A percentile compares a stretch with the other conserved stretches of the same genome.
Conservation (phyloP, 2,329 filamentous ascomycete genomes). For the Mariannaea sp. region DNA sequence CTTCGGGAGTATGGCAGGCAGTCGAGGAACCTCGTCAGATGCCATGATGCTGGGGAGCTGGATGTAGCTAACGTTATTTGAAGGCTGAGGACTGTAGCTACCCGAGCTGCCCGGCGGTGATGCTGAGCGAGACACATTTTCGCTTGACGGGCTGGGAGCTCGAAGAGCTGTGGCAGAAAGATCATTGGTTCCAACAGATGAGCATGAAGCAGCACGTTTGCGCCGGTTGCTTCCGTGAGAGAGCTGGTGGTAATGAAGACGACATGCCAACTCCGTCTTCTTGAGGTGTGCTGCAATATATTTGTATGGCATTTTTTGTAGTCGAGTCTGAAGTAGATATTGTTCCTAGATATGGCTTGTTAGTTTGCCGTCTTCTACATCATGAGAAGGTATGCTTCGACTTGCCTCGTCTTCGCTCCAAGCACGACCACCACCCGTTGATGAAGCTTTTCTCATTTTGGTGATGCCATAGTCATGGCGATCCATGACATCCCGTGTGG, state of each 20-base stretch:
- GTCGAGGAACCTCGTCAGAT: conserved; percentile 51
- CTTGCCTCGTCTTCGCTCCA: conserved; percentile 86
- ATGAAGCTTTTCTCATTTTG: conserved; percentile 70
- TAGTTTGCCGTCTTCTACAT: conserved; percentile 19
- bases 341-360: conserved; percentile 62
- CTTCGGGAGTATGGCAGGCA: conserved; percentile 69
- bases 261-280: conserved; percentile 87
- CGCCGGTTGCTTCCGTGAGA: conserved; percentile 81
- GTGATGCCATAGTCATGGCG: conserved; percentile 64
- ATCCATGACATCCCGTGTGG: conserved; percentile 58
- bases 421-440: conserved; percentile 76
- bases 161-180: conserved; percentile 55
- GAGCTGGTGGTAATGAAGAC: conserved; percentile 85
- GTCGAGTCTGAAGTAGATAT: conserved; percentile 81
- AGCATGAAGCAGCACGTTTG: conserved; percentile 74
- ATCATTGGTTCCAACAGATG: conserved; percentile 58
- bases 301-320: conserved; percentile 91
- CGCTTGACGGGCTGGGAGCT: conserved; percentile 56
- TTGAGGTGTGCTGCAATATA: conserved; percentile 84
- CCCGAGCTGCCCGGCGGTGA: conserved; percentile 54
- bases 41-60: conserved; percentile 58
- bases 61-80: conserved; percentile 53
- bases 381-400: conserved; percentile 28
- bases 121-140: conserved; percentile 53
- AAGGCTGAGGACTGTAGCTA: conserved; percentile 52